phyloP scores from a whole-genome alignment of 805 yeast species.

The Suhomyces tanzawaensis region DNA sequence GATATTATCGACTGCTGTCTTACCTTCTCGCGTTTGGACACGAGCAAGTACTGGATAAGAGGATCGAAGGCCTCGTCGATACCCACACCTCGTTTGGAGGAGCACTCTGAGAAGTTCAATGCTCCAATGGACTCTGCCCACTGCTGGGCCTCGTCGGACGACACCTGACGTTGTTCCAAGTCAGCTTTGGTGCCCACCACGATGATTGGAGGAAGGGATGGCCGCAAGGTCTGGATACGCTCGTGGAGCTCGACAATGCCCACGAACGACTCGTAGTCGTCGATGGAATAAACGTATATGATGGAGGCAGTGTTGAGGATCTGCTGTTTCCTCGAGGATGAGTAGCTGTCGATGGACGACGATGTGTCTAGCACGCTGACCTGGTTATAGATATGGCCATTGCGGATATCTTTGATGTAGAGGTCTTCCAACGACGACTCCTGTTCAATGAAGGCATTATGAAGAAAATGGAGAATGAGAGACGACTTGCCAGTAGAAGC shows the following conservation, averaged over 20 bases:
- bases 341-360: slow-evolving; percentile 24
- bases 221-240: slow-evolving; percentile 20
- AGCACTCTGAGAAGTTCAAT: slow-evolving; percentile 26
- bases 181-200: slow-evolving; percentile 34
- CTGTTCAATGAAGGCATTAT: slow-evolving; percentile 18
- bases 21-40: slow-evolving; percentile 3
- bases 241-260: slow-evolving; percentile 27
- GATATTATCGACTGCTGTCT: slow-evolving; percentile 2
- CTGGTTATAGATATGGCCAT: slow-evolving; percentile 20
- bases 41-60: slow-evolving; percentile 15
- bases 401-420: slow-evolving; percentile 18
- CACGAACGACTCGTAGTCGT: slow-evolving; percentile 25
- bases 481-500: slow-evolving; percentile 25
- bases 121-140: slow-evolving; percentile 28
- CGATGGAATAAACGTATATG: slow-evolving; percentile 30
- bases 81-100: slow-evolving; percentile 17
- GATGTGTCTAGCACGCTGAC: slow-evolving; percentile 33
- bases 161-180: slow-evolving; percentile 24
- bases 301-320: slow-evolving; percentile 29
- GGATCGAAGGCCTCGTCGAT: slow-evolving; percentile 31
- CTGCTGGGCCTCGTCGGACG: slow-evolving; percentile 26
- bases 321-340: slow-evolving; percentile 25
- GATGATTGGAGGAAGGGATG: slow-evolving; percentile 27
- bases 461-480: slow-evolving; percentile 23
- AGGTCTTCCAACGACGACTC: slow-evolving; percentile 25